Evolutionary conservation across 176 grass and related monocot species (phyloP).

Genomic region (Oryza glumipatula): DNA sequence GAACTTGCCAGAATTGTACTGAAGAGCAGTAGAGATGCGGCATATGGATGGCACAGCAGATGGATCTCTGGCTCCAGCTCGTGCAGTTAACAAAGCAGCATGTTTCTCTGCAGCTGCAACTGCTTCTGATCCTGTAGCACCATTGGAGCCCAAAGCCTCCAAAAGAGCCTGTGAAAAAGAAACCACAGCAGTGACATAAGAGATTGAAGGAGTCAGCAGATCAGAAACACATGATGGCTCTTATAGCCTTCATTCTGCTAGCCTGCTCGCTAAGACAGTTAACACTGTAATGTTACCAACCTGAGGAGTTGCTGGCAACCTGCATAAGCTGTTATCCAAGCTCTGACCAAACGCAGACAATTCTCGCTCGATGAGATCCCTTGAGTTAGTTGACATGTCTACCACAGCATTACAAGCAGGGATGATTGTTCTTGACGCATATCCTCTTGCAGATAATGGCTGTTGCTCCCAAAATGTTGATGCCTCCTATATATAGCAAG

Average conservation of each 20-base stretch:
- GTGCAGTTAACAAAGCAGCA: constrained; percentile 86
- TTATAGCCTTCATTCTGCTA: not conserved
- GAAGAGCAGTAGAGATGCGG: constrained; percentile 83
- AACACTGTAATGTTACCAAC: constrained; percentile 51
- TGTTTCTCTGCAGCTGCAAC: constrained; percentile 84
- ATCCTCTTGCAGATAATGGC: constrained; percentile 81
- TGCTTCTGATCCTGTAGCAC: constrained; percentile 80
- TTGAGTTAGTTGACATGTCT: constrained; percentile 83
- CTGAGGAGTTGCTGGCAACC: constrained; percentile 87
- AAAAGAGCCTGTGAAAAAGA: constrained; percentile 66
- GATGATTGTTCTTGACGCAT: constrained; percentile 82
- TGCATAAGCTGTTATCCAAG: constrained; percentile 91
- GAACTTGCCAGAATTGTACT: constrained; percentile 68
- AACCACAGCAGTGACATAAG: constrained; percentile 26
- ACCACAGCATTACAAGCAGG: constrained; percentile 82
- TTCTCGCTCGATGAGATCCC: constrained; percentile 93
- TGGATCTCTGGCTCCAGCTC: constrained; percentile 95
- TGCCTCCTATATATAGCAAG: constrained; percentile 66
- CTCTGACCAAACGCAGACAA: constrained; percentile 80
- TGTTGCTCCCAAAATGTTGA: constrained; percentile 97
- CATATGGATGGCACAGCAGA: constrained; percentile 92
- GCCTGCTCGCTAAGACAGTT: not conserved
- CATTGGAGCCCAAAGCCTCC: constrained; percentile 74
- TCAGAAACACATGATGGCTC: constrained; percentile 14
- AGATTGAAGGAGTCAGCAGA: constrained; percentile 6